These are phyloP conservation scores for Cicer bijugum DNA, from an alignment of 306 rosid species.

Conservation along the genomic window DNA sequence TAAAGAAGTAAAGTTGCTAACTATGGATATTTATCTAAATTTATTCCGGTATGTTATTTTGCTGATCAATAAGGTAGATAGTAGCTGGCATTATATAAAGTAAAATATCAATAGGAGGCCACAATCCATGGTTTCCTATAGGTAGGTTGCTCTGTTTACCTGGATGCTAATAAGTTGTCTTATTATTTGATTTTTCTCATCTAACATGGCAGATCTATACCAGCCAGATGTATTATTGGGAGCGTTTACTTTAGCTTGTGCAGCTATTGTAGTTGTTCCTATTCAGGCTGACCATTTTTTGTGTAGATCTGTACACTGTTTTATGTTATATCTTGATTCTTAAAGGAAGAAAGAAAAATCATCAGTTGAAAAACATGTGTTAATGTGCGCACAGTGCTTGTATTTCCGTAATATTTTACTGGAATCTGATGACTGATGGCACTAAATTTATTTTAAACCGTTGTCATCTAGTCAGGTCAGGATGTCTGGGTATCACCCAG, in stretches of 20 bases:
- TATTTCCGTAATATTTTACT: slow-evolving; percentile 26
- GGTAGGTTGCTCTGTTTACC: slow-evolving; percentile 4
- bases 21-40: slow-evolving; percentile 14
- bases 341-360: slow-evolving; percentile 30
- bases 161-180: slow-evolving; percentile 16
- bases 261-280: slow-evolving; percentile 22
- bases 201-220: slow-evolving; percentile 33
- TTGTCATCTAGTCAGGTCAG: slow-evolving; percentile 70
- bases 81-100: slow-evolving; percentile 23
- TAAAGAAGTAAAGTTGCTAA: slow-evolving; percentile 21
- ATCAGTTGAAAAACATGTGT: slow-evolving; percentile 13
- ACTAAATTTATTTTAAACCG: slow-evolving; percentile 43
- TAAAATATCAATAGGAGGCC: slow-evolving; percentile 30
- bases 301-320: slow-evolving; percentile 26
- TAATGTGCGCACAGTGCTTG: neutral
- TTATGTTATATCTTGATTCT: slow-evolving; percentile 36
- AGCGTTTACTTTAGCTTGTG: slow-evolving; percentile 32
- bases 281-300: slow-evolving; percentile 25
- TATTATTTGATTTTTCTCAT: slow-evolving; percentile 30
- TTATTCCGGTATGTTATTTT: neutral
- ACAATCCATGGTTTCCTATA: slow-evolving; percentile 23
- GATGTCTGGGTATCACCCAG: slow-evolving; percentile 67
- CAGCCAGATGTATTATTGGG: slow-evolving; percentile 33
- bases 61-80: slow-evolving; percentile 25
- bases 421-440: slow-evolving; percentile 39